Conservation (phyloP, 768 basidiomycete species). For the Xerocomus brunneocitrinus region DNA sequence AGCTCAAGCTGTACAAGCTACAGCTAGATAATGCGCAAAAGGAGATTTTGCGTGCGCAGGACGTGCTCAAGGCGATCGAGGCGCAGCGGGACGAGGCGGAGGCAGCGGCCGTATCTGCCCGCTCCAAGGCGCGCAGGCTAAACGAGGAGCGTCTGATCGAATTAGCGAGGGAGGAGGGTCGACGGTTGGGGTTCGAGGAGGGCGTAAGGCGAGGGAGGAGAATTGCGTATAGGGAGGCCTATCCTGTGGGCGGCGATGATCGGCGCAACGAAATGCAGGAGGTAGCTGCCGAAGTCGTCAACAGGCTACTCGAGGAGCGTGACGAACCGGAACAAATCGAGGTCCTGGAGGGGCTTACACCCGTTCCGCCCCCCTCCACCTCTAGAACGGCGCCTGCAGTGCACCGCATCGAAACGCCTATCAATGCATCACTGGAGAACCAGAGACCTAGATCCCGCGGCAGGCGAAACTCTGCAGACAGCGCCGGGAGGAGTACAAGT, state of each 20-base stretch:
- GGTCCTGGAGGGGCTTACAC: slow-evolving; percentile 9
- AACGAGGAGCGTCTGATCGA: slow-evolving; percentile 45
- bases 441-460: slow-evolving; percentile 17
- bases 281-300: slow-evolving; percentile 15
- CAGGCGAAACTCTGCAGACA: slow-evolving; percentile 17
- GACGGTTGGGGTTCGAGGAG: slow-evolving; percentile 47
- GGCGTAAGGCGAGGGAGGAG: slow-evolving; percentile 38
- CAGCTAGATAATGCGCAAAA: slow-evolving; percentile 56
- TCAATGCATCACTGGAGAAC: slow-evolving; percentile 16
- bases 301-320: slow-evolving; percentile 22
- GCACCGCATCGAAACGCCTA: slow-evolving; percentile 19
- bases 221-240: slow-evolving; percentile 28
- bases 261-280: slow-evolving; percentile 16
- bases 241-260: slow-evolving; percentile 13
- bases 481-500: slow-evolving; percentile 8
- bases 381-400: slow-evolving; percentile 23
- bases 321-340: slow-evolving; percentile 24
- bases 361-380: slow-evolving; percentile 13
- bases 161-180: slow-evolving; percentile 50
- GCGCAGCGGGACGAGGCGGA: slow-evolving; percentile 47
- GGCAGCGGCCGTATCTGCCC: slow-evolving; percentile 39
- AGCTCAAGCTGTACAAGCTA: slow-evolving; percentile 52
- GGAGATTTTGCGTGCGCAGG: slow-evolving; percentile 55
- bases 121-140: slow-evolving; percentile 43
- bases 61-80: slow-evolving; percentile 45